A percentile compares a stretch with the other conserved stretches of the same genome.
phyloP scores from a whole-genome alignment of 2,329 filamentous ascomycete genomes.

The Pochonia chlamydosporia region DNA sequence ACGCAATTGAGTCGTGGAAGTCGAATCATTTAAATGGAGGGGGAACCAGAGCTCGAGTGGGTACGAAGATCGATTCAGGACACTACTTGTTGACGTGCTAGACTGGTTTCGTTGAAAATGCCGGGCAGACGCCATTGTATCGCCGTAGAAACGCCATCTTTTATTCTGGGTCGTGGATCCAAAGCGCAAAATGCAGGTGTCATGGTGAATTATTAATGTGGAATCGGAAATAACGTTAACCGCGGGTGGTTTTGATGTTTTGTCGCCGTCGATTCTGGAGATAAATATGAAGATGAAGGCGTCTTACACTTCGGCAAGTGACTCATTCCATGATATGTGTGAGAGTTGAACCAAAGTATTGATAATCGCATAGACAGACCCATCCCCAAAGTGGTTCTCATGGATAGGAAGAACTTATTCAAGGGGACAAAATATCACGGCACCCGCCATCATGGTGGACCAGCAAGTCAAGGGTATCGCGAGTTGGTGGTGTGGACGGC shows the following conservation, averaged over 20 bases:
- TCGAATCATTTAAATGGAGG: not conserved
- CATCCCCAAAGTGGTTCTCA: not conserved
- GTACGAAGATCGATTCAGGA: slow-evolving; percentile 3
- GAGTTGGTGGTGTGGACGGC: too few species aligned
- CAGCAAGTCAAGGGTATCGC: too few species aligned
- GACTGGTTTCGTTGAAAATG: not conserved
- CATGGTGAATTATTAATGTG: not conserved
- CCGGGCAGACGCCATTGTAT: too few species aligned
- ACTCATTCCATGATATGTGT: not conserved
- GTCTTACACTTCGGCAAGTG: not conserved
- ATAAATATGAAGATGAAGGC: not conserved
- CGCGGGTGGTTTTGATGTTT: not conserved
- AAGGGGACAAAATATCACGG: not conserved
- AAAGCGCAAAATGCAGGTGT: not conserved
- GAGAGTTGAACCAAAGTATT: too few species aligned
- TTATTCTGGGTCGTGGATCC: not conserved
- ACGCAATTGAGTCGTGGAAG: not conserved
- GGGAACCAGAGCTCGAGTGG: slow-evolving; percentile 5
- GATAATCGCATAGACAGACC: too few species aligned
- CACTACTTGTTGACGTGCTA: not conserved
- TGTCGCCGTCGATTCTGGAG: not conserved
- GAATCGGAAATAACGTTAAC: not conserved
- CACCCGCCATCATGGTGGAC: not conserved
- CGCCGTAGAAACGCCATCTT: not conserved
- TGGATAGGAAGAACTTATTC: not conserved